phyloP scores from a whole-genome alignment of 208 protist species.

The Leishmania tropica region DNA sequence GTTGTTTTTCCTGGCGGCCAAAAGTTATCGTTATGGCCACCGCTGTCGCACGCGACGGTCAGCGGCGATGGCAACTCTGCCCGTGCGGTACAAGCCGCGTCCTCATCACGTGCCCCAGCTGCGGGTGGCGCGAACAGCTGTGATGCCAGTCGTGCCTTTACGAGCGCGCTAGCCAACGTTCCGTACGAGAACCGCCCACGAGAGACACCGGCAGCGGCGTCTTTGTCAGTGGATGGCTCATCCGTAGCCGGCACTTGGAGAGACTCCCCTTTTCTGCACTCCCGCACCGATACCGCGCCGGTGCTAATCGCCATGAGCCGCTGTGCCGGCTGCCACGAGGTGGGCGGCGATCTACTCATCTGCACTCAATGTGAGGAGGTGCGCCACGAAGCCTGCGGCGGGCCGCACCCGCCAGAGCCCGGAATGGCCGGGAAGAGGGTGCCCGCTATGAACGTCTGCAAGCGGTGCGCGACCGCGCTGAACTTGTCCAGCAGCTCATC shows the following conservation, averaged over 20 bases:
- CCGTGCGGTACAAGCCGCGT: too few relatives aligned
- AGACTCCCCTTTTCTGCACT: background rate
- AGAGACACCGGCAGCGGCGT: background rate
- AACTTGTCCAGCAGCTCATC: conserved; percentile 40
- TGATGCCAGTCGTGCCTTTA: conserved; percentile 5
- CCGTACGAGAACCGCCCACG: conserved; percentile 10
- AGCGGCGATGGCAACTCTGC: background rate
- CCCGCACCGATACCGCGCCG: background rate
- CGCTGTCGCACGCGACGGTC: background rate
- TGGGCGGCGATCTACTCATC: conserved; percentile 56
- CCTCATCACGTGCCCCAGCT: background rate
- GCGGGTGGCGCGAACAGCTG: background rate
- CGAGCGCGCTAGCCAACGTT: conserved; percentile 14
- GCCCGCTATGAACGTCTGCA: conserved; percentile 17
- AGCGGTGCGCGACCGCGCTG: conserved; percentile 23
- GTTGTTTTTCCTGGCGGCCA: background rate
- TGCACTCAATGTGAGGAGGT: conserved; percentile 62
- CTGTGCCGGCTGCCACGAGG: conserved; percentile 38
- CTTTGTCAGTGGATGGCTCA: background rate
- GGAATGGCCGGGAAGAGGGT: conserved; percentile 6
- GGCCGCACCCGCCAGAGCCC: conserved; percentile 51
- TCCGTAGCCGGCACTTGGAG: background rate
- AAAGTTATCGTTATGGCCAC: background rate
- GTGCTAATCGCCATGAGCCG: background rate
- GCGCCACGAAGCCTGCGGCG: conserved; percentile 79